Evolutionary conservation across 2,329 filamentous ascomycete species (phyloP).

Genomic region (Botrytis hyacinthi): DNA sequence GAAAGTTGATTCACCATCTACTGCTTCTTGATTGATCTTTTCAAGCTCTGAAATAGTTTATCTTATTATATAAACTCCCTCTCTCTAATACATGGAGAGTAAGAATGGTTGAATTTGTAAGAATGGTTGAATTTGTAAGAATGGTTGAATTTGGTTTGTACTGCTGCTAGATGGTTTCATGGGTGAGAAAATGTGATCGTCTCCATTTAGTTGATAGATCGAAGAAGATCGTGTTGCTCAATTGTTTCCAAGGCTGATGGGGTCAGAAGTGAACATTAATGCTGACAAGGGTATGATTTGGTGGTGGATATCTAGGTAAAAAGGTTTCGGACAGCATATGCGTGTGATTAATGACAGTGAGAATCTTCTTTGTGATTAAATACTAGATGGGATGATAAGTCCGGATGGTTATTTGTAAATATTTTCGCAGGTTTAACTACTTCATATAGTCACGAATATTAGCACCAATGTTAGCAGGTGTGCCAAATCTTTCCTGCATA

Average conservation of each 20-base stretch:
- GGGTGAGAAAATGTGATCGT: neutral
- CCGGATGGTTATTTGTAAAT: neutral
- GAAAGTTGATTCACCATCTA: neutral
- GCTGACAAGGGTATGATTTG: neutral
- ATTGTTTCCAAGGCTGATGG: fast-evolving
- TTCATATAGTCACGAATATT: neutral
- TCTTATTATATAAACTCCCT: neutral
- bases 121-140: no score
- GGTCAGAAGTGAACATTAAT: neutral
- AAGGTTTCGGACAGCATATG: neutral
- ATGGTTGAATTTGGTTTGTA: no score
- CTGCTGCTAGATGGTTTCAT: no score
- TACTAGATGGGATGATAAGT: neutral
- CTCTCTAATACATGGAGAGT: neutral
- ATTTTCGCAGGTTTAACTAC: neutral
- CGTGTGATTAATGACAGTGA: neutral
- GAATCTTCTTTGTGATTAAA: no score
- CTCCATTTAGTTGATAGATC: neutral
- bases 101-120: no score
- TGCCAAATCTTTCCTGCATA: no score
- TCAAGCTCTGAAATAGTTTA: fast-evolving
- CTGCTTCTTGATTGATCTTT: fast-evolving
- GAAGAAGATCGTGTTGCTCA: neutral
- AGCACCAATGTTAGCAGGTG: neutral
- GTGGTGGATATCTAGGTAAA: neutral